These are phyloP conservation scores for Cordyceps farinosa DNA, from an alignment of 2,329 filamentous ascomycete species.

Conservation along the genomic window DNA sequence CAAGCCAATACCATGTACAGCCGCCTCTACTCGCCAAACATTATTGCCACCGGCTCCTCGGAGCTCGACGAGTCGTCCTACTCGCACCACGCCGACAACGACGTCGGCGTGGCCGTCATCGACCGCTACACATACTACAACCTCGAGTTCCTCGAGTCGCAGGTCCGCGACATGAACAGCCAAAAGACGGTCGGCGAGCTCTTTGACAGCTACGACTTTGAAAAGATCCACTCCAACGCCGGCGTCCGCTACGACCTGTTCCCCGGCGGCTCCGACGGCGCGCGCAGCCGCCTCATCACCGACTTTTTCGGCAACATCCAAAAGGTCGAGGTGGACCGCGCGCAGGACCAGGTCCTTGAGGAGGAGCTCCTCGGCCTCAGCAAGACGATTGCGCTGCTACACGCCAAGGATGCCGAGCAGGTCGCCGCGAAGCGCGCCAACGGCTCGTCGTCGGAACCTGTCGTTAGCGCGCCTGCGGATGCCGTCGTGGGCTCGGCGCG, in stretches of 20 bases:
- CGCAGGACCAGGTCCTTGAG: conserved; percentile 55
- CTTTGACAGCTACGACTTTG: conserved; percentile 93
- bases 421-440: conserved; percentile 31
- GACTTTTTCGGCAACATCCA: conserved; percentile 99
- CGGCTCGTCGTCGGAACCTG: conserved; percentile 26
- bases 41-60: conserved; percentile 94
- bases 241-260: conserved; percentile 97
- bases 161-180: conserved; percentile 79
- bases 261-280: conserved; percentile 72
- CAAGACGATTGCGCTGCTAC: conserved; percentile 56
- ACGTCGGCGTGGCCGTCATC: conserved; percentile 96
- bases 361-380: conserved; percentile 78
- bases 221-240: conserved; percentile 89
- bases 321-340: conserved; percentile 82
- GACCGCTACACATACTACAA: conserved; percentile 99
- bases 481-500: conserved; percentile 20
- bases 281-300: conserved; percentile 77
- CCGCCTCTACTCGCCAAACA: conserved; percentile 96
- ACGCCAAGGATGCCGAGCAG: conserved; percentile 45
- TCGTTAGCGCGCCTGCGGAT: conserved; percentile 28
- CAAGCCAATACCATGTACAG: conserved; percentile 99
- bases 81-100: conserved; percentile 95
- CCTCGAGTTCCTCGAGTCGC: conserved; percentile 89
- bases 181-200: conserved; percentile 90
- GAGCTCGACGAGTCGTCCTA: conserved; percentile 96